Percentiles rank a stretch among this genome's conserved stretches.
Conservation (phyloP, 78 protist genomes). For the Dictyostelium capitatum region DNA sequence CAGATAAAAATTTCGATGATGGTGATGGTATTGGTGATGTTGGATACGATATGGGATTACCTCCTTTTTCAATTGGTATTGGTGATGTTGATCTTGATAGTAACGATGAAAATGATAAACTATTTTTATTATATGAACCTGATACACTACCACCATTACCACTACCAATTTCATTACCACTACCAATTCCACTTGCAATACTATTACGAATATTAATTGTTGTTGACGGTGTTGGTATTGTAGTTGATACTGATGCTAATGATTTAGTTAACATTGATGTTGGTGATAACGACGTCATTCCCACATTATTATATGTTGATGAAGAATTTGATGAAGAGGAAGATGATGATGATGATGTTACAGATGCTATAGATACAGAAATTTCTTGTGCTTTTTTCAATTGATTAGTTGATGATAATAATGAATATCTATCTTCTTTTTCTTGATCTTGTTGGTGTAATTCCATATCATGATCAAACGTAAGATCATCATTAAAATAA, state of each 20-base stretch:
- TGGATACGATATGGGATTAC: background rate
- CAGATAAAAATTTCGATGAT: slow-evolving; percentile 1
- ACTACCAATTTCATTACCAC: background rate
- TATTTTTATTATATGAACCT: background rate
- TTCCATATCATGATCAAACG: slow-evolving; percentile 5
- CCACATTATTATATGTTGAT: background rate
- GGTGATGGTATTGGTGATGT: slow-evolving; percentile 54
- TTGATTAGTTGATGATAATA: slow-evolving; percentile 9
- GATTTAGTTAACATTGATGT: background rate
- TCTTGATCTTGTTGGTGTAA: slow-evolving; percentile 2
- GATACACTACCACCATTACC: background rate
- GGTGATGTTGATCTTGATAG: slow-evolving; percentile 33
- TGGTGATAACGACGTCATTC: background rate
- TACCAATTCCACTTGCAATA: background rate
- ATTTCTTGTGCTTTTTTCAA: slow-evolving; percentile 45
- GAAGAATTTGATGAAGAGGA: background rate
- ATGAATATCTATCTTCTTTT: background rate
- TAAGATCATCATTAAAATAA: background rate
- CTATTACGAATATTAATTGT: background rate
- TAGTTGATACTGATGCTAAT: background rate
- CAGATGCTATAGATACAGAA: background rate
- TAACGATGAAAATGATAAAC: slow-evolving; percentile 20
- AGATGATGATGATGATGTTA: background rate
- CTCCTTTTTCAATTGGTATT: background rate
- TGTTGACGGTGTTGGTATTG: background rate